Evolutionary conservation across 345 rosid species (phyloP).

Genomic region (Eucalyptus curtisii): DNA sequence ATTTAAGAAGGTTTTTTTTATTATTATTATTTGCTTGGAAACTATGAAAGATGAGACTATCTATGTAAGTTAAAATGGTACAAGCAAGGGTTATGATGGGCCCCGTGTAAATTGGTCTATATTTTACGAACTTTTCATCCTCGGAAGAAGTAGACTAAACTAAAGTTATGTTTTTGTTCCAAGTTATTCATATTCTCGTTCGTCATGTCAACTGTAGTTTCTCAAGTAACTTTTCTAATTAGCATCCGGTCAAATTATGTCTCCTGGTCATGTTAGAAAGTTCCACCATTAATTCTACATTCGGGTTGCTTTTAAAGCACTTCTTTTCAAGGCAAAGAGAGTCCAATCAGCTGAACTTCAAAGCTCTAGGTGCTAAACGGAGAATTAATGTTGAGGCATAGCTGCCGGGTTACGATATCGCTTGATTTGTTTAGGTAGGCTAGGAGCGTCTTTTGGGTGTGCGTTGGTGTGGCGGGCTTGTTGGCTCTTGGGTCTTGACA

Average conservation of each 20-base stretch:
- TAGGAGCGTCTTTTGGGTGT: neutral
- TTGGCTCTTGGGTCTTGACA: neutral
- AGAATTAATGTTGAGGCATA: neutral
- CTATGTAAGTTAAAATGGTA: neutral
- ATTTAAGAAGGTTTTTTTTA: neutral
- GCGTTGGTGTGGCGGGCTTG: neutral
- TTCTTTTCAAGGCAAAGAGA: neutral
- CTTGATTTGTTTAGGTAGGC: neutral
- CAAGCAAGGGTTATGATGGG: neutral
- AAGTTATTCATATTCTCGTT: neutral
- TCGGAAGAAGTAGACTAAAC: neutral
- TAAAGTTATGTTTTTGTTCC: neutral
- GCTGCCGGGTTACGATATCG: neutral
- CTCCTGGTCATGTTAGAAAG: neutral
- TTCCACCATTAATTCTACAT: neutral
- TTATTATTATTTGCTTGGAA: neutral
- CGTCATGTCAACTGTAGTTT: neutral
- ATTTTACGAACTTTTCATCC: neutral
- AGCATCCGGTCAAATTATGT: neutral
- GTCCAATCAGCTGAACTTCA: neutral
- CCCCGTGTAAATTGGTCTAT: neutral
- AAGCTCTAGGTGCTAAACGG: neutral
- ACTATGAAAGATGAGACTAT: neutral
- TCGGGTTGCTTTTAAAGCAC: neutral
- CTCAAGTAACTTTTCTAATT: neutral